A percentile compares a stretch with the other conserved stretches of the same genome.
These are phyloP conservation scores for Juglanconis sp. DNA, from an alignment of 2,329 filamentous ascomycete genomes.

Conservation along the genomic window DNA sequence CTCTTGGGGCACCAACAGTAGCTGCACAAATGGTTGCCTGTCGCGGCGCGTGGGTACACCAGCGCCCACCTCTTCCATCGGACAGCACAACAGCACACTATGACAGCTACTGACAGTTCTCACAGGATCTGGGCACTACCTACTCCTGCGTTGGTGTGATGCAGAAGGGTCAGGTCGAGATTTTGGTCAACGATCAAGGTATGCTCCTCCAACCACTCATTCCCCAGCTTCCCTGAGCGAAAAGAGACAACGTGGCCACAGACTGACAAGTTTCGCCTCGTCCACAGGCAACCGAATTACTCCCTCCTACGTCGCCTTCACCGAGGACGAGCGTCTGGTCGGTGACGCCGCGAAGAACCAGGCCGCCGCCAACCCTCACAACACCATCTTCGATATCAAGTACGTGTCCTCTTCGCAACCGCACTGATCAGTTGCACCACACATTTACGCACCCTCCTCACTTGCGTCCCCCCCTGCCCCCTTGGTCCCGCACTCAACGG, in stretches of 20 bases:
- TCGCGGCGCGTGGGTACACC: not conserved
- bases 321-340: slow-evolving; percentile 92
- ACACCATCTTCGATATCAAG: slow-evolving; percentile 82
- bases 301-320: slow-evolving; percentile 93
- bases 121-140: slow-evolving; percentile 79
- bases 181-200: slow-evolving; percentile 87
- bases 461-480: too few relatives aligned
- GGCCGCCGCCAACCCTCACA: slow-evolving; percentile 73
- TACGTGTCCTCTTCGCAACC: slow-evolving; percentile 42
- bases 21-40: not conserved
- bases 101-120: slow-evolving; percentile 21
- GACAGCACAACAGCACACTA: not conserved
- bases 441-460: too few relatives aligned
- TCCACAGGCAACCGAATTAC: slow-evolving; percentile 80
- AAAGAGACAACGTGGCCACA: not conserved
- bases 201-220: slow-evolving; percentile 2
- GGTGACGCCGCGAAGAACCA: slow-evolving; percentile 98
- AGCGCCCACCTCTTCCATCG: not conserved
- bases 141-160: slow-evolving; percentile 91
- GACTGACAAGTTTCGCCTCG: not conserved
- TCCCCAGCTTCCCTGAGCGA: not conserved
- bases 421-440: too few relatives aligned
- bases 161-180: slow-evolving; percentile 92
- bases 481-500: not conserved
- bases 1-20: not conserved